Base-by-base conservation (phyloP, 306 rosid genomes). In the Sechiopsis laciniata region DNA sequence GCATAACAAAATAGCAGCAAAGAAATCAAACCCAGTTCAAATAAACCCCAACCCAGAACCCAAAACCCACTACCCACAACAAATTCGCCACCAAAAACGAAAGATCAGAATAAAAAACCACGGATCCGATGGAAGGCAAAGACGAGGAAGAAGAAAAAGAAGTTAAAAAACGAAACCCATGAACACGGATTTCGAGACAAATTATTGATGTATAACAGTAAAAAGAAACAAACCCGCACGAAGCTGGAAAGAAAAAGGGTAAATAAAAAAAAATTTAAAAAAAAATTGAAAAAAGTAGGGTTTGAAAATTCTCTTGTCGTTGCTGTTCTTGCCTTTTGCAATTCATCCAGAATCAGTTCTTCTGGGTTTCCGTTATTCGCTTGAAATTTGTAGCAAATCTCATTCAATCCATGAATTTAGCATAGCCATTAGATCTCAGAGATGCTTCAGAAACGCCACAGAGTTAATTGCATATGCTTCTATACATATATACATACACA, bases 401-500 rank as follows among this genome's bases (percentile, higher is more conserved):
- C 60, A 70, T 51, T 70, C 45, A 51, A 51, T 26, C 74, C 74
- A 70, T 70, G 45, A 7, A 51, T 52, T 70, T 1, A 70, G 45
- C 15, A 8, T 22, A 14, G 46, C 7, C 59, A 70, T 59, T 70
- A 70, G 74, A 70, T 70, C 74, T 70, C 59, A 24, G 10, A 52
- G 69, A 56, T 48, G 3, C 72, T 74, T 19, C 76, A 77, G 78
- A 73, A 68, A 54, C 58, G 81, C 81, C 72, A 50, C 16, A 24
- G 22, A 70, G 74, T 70, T 48, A 50, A 69, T 69, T 69, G 74
- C 58, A 48, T 55, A 46, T n/a, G n/a, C n/a, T n/a, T n/a, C n/a
- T 51, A 51, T 51, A 32, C 37, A 26, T 1, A 5, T 4, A 52
- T 52, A 52, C 4, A 52, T 53, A 6, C 14, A 54, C 1, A 54